Percentiles rank a stretch among this genome's conserved stretches.
Conservation (phyloP, 1,139 yeast genomes). For the Kodamaea derodonti region DNA sequence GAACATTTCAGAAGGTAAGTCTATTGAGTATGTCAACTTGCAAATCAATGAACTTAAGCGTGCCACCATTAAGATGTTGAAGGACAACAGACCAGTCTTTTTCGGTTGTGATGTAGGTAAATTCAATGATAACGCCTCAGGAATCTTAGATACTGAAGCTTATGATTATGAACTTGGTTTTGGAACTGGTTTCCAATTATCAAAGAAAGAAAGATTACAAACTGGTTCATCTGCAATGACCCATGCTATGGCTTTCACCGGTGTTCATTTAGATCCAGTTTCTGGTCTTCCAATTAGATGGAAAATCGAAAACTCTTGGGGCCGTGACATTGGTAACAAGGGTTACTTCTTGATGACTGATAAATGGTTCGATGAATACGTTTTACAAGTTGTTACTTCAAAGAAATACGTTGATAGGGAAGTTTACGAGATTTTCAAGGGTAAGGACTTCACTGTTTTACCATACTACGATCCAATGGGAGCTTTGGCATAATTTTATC, state of each 20-base stretch:
- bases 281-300: slow-evolving; percentile 59
- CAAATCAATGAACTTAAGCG: slow-evolving; percentile 54
- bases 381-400: slow-evolving; percentile 74
- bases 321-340: slow-evolving; percentile 65
- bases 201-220: slow-evolving; percentile 52
- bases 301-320: slow-evolving; percentile 89
- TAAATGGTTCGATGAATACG: slow-evolving; percentile 77
- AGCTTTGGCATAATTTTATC: slow-evolving; percentile 51
- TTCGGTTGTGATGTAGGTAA: slow-evolving; percentile 88
- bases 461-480: slow-evolving; percentile 91
- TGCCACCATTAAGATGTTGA: slow-evolving; percentile 62
- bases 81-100: slow-evolving; percentile 71
- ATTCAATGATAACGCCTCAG: slow-evolving; percentile 53
- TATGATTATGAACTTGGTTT: slow-evolving; percentile 69
- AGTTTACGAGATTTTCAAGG: slow-evolving; percentile 45
- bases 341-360: slow-evolving; percentile 82
- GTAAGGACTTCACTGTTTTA: slow-evolving; percentile 50
- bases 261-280: slow-evolving; percentile 52
- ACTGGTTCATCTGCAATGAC: slow-evolving; percentile 68
- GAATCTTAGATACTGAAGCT: slow-evolving; percentile 66
- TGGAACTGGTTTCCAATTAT: slow-evolving; percentile 44
- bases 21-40: slow-evolving; percentile 66
- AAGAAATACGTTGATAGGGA: slow-evolving; percentile 46
- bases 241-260: slow-evolving; percentile 81
- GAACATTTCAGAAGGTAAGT: slow-evolving; percentile 64